Percentiles rank a stretch among this genome's conserved stretches.
These are phyloP conservation scores for Paraglomus occultum DNA, from an alignment of 192 early-diverging fungal genomes.

Conservation along the genomic window DNA sequence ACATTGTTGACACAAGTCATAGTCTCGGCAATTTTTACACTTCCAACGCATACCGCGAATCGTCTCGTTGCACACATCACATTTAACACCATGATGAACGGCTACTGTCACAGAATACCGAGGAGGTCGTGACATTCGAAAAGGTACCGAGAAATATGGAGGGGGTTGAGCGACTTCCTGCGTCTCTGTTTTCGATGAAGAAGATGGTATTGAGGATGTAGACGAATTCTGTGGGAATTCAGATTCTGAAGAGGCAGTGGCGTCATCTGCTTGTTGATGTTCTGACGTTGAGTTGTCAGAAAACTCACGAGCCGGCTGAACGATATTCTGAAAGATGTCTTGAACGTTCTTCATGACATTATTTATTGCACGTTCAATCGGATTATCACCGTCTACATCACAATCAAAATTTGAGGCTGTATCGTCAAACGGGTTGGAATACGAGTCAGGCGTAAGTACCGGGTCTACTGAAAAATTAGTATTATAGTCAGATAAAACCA, in stretches of 20 bases:
- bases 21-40: slow-evolving; percentile 54
- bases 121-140: background rate
- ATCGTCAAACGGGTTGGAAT: background rate
- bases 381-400: background rate
- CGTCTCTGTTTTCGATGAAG: background rate
- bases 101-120: slow-evolving; percentile 7
- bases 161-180: background rate
- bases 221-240: no score
- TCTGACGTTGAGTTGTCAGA: background rate
- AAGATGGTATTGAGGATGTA: background rate
- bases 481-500: background rate
- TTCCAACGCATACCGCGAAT: slow-evolving; percentile 52
- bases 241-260: no score
- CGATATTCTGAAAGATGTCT: slow-evolving; percentile 19
- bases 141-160: background rate
- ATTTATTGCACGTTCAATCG: slow-evolving; percentile 18
- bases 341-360: slow-evolving; percentile 11
- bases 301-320: background rate
- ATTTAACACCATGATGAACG: slow-evolving; percentile 45
- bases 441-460: background rate
- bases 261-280: background rate
- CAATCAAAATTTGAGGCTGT: background rate
- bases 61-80: slow-evolving; percentile 50
- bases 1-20: slow-evolving; percentile 51
- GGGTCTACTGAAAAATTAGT: background rate